phyloP scores from a whole-genome alignment of 1,284 basidiomycete genomes.

The Coriolopsis trogii region DNA sequence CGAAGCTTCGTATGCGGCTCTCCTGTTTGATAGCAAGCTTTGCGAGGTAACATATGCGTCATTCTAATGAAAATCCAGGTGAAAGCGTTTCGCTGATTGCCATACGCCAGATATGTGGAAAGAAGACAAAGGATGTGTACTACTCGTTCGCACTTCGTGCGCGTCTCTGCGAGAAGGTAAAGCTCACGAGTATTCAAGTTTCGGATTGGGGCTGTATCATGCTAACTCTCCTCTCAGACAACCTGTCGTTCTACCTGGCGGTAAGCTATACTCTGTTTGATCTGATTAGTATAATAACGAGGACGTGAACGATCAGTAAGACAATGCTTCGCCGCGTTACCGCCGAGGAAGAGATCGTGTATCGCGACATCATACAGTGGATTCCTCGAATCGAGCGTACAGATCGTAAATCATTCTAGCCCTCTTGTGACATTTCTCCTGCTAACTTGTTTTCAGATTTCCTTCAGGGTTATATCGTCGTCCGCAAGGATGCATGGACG shows the following conservation, averaged over 20 bases:
- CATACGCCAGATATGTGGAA: slow-evolving; percentile 40
- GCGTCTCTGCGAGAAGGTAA: slow-evolving; percentile 26
- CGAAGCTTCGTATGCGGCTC: slow-evolving; percentile 56
- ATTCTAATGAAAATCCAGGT: neutral
- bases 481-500: slow-evolving; percentile 23
- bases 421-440: neutral
- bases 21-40: slow-evolving; percentile 57
- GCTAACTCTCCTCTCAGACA: neutral
- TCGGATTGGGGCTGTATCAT: neutral
- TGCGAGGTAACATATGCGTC: slow-evolving; percentile 50
- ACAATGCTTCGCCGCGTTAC: neutral
- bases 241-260: neutral
- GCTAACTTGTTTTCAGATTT: neutral
- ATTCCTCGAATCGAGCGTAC: slow-evolving; percentile 14
- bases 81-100: neutral
- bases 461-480: neutral
- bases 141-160: slow-evolving; percentile 27
- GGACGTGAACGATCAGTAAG: neutral
- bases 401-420: neutral
- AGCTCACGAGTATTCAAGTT: neutral
- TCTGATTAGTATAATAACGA: neutral
- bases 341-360: neutral
- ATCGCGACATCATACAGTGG: slow-evolving; percentile 18
- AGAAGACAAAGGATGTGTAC: slow-evolving; percentile 19
- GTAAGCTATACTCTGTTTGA: neutral